These are phyloP conservation scores for Mortierella sp. DNA, from an alignment of 371 early-diverging fungal species.

Conservation along the genomic window DNA sequence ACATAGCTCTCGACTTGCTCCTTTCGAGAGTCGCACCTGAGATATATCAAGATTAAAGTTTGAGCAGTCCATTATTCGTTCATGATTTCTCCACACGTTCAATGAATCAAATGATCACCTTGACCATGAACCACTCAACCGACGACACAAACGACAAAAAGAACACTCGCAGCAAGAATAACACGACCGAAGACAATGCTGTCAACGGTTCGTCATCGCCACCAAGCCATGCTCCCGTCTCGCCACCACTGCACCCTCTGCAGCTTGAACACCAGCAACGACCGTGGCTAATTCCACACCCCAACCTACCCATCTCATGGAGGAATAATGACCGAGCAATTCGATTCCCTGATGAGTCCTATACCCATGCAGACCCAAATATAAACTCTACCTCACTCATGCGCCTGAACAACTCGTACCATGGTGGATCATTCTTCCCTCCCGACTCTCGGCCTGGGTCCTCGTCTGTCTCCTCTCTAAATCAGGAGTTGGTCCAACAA, in stretches of 20 bases:
- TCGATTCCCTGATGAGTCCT: not conserved
- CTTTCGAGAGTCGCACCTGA: constrained; percentile 44
- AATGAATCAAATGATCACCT: too few species aligned
- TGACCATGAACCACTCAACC: too few species aligned
- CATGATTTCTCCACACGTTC: too few species aligned
- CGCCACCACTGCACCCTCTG: constrained; percentile 20
- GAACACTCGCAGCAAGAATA: too few species aligned
- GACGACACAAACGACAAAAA: too few species aligned
- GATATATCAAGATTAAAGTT: constrained; percentile 27
- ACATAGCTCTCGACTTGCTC: constrained; percentile 42
- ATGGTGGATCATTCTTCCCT: constrained; percentile 6
- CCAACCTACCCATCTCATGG: constrained; percentile 48
- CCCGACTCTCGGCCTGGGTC: not conserved
- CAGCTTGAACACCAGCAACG: constrained; percentile 36
- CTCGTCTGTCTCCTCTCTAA: too few species aligned
- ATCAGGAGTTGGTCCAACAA: constrained; percentile 1
- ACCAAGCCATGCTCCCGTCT: not conserved
- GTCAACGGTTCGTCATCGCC: not conserved
- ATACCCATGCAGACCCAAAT: not conserved
- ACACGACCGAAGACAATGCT: too few species aligned
- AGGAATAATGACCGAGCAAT: constrained; percentile 29
- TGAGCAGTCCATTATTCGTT: too few species aligned
- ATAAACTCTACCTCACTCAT: not conserved
- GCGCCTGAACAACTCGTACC: not conserved
- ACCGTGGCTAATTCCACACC: constrained; percentile 52